Base-by-base conservation (phyloP, 2,329 filamentous ascomycete species). In the Monilinia polystroma region DNA sequence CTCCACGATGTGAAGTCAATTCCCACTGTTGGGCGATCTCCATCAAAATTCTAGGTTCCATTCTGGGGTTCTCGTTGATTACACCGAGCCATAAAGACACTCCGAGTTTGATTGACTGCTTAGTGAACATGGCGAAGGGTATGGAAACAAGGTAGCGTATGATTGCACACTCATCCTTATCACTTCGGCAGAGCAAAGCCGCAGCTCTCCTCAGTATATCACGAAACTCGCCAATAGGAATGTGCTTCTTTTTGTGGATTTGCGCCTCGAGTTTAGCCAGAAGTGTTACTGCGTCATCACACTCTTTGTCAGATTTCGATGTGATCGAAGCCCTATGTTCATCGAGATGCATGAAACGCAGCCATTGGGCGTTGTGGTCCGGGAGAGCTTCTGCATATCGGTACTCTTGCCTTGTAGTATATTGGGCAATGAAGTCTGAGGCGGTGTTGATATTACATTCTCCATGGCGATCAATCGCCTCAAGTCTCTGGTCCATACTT, bases 21-120 rank as follows among this genome's bases (percentile, higher is more conserved):
- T 98, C 94, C 92, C 94, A 99, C 70, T 94, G 91, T 75, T 95
- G 90, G 12, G 90, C 90, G 73, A 98, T 91, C 76, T 96, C 92
- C 63, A 88, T 88, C 43, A 99, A 80, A 66, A 99, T 87, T 68
- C 93, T 88, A 11, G 94, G 86, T 77, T 97, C 93, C 78, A 97
- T 89, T 66, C 86, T 85, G 3, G 93, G 91, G 74, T 97, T 98
- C 77, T 99, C 95, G 73, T 98, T 95, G 74, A 98, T 96, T 18
- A 98, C 91, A 35, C 95, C 95, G 68, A 97, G 87, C 95, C 95
- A 99, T 8, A 99, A 81, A 4, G 95, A 97, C 47, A 97, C 90
- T 7, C 95, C 96, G 62, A 98, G 86, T 76, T 97, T 96, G 76
- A 99, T 95, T 2, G 93, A 95, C 74, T 96, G 91, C 77, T 96